Percentiles rank a stretch among this genome's conserved stretches.
Conservation (phyloP, 768 basidiomycete genomes). For the Kwoniella dejecticola region DNA sequence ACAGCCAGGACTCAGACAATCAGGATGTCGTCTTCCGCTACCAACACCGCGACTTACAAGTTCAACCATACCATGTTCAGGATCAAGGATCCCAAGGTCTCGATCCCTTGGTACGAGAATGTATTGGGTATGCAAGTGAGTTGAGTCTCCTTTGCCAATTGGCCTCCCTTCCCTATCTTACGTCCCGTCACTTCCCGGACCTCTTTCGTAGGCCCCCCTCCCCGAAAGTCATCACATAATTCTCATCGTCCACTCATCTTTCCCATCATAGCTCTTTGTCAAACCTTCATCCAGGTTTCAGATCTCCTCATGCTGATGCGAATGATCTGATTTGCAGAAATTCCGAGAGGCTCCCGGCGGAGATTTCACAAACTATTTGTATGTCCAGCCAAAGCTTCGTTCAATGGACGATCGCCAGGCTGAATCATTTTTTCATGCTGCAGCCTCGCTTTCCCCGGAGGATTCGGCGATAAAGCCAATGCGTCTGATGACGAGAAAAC, state of each 20-base stretch:
- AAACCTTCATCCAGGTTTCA: too few relatives aligned
- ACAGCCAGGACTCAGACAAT: background rate
- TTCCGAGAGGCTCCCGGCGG: slow-evolving; percentile 40
- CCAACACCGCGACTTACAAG: slow-evolving; percentile 35
- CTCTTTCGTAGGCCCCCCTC: too few relatives aligned
- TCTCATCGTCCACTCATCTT: too few relatives aligned
- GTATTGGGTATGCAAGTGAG: slow-evolving; percentile 73
- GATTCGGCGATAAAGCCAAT: slow-evolving; percentile 59
- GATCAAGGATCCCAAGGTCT: slow-evolving; percentile 80
- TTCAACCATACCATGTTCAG: slow-evolving; percentile 59
- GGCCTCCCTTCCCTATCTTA: too few relatives aligned
- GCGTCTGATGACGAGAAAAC: slow-evolving; percentile 61
- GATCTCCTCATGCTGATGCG: too few relatives aligned
- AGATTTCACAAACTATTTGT: slow-evolving; percentile 44
- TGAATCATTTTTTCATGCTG: slow-evolving; percentile 58
- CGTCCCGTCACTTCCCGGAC: too few relatives aligned
- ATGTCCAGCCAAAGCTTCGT: too few relatives aligned
- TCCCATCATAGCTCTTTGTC: too few relatives aligned
- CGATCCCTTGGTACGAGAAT: slow-evolving; percentile 77
- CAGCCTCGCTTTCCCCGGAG: slow-evolving; percentile 73
- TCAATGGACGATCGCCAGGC: too few relatives aligned
- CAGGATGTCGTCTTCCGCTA: slow-evolving; percentile 19
- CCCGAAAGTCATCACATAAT: too few relatives aligned
- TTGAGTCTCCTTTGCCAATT: too few relatives aligned
- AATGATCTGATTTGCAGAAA: slow-evolving; percentile 17